These are phyloP conservation scores for Eutrema yunnanense DNA, from an alignment of 345 rosid genomes.

Conservation along the genomic window DNA sequence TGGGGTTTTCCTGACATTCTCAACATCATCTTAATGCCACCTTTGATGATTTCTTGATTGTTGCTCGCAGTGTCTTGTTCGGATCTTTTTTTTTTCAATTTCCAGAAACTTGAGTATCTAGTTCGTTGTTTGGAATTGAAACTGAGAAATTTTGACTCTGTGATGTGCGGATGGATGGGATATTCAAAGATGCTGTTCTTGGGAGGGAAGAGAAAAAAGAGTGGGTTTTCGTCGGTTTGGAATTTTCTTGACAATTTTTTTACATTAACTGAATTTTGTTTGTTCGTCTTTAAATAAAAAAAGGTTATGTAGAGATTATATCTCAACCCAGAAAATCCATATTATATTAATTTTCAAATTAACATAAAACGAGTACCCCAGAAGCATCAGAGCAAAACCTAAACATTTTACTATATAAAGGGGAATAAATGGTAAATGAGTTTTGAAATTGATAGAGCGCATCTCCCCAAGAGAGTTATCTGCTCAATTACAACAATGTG, in stretches of 20 bases:
- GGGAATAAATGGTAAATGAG: too few species aligned
- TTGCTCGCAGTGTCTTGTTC: background rate
- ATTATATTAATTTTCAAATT: too few species aligned
- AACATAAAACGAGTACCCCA: too few species aligned
- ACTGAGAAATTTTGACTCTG: background rate
- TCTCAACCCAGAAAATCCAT: too few species aligned
- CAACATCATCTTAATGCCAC: constrained; percentile 29
- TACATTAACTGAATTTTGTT: too few species aligned
- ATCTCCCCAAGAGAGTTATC: background rate
- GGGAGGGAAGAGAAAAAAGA: background rate
- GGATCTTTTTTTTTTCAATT: background rate
- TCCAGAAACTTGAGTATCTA: background rate
- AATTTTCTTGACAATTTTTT: background rate
- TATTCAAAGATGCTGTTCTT: background rate
- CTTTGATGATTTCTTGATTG: constrained; percentile 1
- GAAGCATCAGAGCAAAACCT: too few species aligned
- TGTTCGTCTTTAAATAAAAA: too few species aligned
- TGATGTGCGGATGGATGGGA: background rate
- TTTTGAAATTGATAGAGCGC: too few species aligned
- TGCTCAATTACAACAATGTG: background rate
- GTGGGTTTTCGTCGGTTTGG: background rate
- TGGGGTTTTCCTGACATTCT: constrained; percentile 55
- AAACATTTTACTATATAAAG: too few species aligned
- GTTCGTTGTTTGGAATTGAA: constrained; percentile 5
- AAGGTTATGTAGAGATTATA: too few species aligned